Conservation (phyloP, 2,329 filamentous ascomycete genomes). For the Emydomyces testavorans region DNA sequence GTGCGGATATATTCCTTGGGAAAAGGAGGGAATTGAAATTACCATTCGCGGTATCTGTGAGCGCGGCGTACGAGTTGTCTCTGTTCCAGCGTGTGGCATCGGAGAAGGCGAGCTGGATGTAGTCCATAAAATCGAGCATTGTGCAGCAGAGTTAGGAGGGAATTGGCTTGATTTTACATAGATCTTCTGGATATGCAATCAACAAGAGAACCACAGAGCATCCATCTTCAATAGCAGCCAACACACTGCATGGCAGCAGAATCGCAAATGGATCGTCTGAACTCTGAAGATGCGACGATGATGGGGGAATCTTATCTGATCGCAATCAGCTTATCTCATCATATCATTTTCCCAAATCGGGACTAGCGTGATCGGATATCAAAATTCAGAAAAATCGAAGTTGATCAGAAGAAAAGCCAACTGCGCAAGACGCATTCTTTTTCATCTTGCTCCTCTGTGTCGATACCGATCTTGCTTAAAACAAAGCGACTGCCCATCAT, state of each 20-base stretch:
- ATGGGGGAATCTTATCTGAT: slow-evolving; percentile 4
- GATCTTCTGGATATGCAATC: not conserved
- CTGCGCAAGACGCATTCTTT: not conserved
- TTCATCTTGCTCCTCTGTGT: not conserved
- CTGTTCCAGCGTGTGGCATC: slow-evolving; percentile 76
- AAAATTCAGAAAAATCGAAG: slow-evolving; percentile 26
- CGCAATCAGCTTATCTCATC: slow-evolving; percentile 10
- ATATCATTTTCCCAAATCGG: slow-evolving; percentile 26
- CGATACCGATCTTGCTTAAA: no score
- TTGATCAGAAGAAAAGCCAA: slow-evolving; percentile 1
- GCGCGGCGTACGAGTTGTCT: slow-evolving; percentile 80
- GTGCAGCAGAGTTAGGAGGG: slow-evolving; percentile 18
- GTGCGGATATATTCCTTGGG: no score
- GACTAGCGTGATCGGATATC: slow-evolving; percentile 27
- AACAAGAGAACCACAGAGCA: no score
- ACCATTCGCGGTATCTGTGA: slow-evolving; percentile 77
- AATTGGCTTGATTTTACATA: not conserved
- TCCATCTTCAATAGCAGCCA: not conserved
- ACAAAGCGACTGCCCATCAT: slow-evolving; percentile 39
- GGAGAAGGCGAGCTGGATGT: slow-evolving; percentile 84
- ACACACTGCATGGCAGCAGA: not conserved
- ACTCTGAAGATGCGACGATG: not conserved
- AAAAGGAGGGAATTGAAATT: slow-evolving; percentile 16
- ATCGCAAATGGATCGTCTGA: no score
- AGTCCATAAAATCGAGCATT: slow-evolving; percentile 97